Evolutionary conservation across 805 yeast species (phyloP).

Genomic region (Saturnispora diversa): DNA sequence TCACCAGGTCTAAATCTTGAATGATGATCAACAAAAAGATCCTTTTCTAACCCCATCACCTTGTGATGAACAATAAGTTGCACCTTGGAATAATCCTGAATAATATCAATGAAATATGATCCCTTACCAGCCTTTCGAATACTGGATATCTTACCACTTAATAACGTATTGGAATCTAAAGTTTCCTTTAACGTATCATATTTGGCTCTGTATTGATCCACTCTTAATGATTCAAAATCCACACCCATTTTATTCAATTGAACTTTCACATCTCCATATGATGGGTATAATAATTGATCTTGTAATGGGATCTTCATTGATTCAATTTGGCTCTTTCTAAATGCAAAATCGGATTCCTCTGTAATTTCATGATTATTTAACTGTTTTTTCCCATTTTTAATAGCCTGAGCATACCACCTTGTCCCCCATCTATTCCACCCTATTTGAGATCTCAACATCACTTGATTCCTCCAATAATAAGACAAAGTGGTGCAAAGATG

Average conservation of each 20-base stretch:
- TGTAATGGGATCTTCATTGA: constrained; percentile 15
- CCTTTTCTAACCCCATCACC: constrained; percentile 34
- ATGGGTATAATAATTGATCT: constrained; percentile 24
- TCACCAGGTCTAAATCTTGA: constrained; percentile 61
- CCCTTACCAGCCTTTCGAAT: constrained; percentile 63
- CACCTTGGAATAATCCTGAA: constrained; percentile 49
- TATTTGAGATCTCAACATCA: too few relatives aligned
- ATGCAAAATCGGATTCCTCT: constrained; percentile 30
- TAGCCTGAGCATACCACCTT: too few relatives aligned
- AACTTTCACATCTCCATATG: constrained; percentile 11
- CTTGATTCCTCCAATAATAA: too few relatives aligned
- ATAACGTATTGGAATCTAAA: neutral
- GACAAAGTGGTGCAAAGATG: too few relatives aligned
- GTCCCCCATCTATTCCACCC: neutral
- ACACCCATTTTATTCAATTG: neutral
- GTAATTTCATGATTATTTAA: constrained; percentile 14
- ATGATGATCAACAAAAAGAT: constrained; percentile 35
- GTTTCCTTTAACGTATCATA: constrained; percentile 21
- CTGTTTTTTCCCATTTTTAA: neutral
- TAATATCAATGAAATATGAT: constrained; percentile 58
- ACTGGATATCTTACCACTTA: constrained; percentile 51
- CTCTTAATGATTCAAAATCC: constrained; percentile 21
- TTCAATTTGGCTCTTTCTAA: constrained; percentile 21
- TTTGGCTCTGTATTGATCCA: constrained; percentile 33
- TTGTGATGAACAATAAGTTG: constrained; percentile 58